Evolutionary conservation across 805 yeast genomes (phyloP).

Genomic region (Candida nonsorbophila): DNA sequence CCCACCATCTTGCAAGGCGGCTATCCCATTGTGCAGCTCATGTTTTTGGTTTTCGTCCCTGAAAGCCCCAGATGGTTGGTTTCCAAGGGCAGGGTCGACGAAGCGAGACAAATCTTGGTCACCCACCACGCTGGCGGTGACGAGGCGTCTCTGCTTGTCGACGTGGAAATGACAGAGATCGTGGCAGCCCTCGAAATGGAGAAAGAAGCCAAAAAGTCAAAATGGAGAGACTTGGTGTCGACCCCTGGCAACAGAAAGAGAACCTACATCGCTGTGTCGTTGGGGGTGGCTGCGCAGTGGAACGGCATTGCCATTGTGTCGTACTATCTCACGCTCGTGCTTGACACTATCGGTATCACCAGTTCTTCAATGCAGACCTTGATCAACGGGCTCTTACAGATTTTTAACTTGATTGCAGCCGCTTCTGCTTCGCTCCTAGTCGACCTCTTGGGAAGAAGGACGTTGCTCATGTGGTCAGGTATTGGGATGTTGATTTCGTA

Average conservation of each 20-base stretch:
- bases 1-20: slow-evolving; percentile 46
- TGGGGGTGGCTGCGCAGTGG: slow-evolving; percentile 36
- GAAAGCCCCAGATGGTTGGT: slow-evolving; percentile 47
- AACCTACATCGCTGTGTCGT: slow-evolving; percentile 14
- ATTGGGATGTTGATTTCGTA: slow-evolving; percentile 20
- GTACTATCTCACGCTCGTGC: slow-evolving; percentile 11
- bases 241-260: slow-evolving; percentile 39
- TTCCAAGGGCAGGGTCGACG: slow-evolving; percentile 20
- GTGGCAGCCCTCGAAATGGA: slow-evolving; percentile 36
- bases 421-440: slow-evolving; percentile 16
- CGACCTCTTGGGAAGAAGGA: slow-evolving; percentile 21
- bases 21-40: slow-evolving; percentile 40
- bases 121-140: slow-evolving; percentile 27
- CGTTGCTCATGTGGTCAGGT: slow-evolving; percentile 20
- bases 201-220: slow-evolving; percentile 22
- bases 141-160: slow-evolving; percentile 3
- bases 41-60: slow-evolving; percentile 36
- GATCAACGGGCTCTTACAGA: slow-evolving; percentile 10
- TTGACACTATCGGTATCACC: slow-evolving; percentile 13
- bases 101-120: slow-evolving; percentile 17
- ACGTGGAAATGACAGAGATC: slow-evolving; percentile 37
- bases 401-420: slow-evolving; percentile 11
- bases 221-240: slow-evolving; percentile 33
- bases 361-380: slow-evolving; percentile 7
- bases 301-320: slow-evolving; percentile 46